These are phyloP conservation scores for Liquidambar formosana DNA, from an alignment of 164 flowering plant species.

Conservation along the genomic window DNA sequence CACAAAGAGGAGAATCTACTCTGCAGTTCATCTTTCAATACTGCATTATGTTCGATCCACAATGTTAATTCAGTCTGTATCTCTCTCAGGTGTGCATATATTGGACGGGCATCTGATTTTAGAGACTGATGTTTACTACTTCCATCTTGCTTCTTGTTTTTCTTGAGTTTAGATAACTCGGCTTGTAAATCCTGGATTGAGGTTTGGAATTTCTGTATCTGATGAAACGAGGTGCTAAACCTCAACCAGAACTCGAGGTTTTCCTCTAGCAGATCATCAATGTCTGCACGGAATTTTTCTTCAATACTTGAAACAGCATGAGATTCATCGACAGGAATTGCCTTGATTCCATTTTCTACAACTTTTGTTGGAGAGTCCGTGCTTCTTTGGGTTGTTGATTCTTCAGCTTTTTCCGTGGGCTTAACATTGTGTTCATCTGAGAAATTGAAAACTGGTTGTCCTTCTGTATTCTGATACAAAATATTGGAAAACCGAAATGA, in stretches of 20 bases:
- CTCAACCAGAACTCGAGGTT: slow-evolving; percentile 81
- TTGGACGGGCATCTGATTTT: slow-evolving; percentile 44
- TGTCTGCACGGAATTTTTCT: slow-evolving; percentile 55
- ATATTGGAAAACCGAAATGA: no score
- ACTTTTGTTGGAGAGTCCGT: slow-evolving; percentile 5
- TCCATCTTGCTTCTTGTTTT: slow-evolving; percentile 29
- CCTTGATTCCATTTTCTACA: slow-evolving; percentile 15
- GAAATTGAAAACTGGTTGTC: not conserved
- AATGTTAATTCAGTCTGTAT: slow-evolving; percentile 53
- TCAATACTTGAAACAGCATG: slow-evolving; percentile 31
- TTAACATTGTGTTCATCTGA: slow-evolving; percentile 9
- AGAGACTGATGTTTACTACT: slow-evolving; percentile 14
- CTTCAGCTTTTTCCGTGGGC: slow-evolving; percentile 6
- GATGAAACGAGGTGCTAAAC: slow-evolving; percentile 68
- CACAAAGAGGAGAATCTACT: slow-evolving; percentile 42
- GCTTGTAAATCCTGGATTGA: slow-evolving; percentile 50
- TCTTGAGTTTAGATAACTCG: slow-evolving; percentile 37
- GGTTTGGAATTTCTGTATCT: slow-evolving; percentile 63
- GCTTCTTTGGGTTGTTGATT: not conserved
- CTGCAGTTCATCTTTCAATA: slow-evolving; percentile 58
- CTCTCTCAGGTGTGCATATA: slow-evolving; percentile 64
- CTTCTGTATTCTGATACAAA: slow-evolving; percentile 13
- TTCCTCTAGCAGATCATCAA: slow-evolving; percentile 66
- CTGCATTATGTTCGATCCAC: slow-evolving; percentile 62
- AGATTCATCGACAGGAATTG: slow-evolving; percentile 13